Evolutionary conservation across 345 rosid species (phyloP).

Genomic region (Melaleuca alternifolia): DNA sequence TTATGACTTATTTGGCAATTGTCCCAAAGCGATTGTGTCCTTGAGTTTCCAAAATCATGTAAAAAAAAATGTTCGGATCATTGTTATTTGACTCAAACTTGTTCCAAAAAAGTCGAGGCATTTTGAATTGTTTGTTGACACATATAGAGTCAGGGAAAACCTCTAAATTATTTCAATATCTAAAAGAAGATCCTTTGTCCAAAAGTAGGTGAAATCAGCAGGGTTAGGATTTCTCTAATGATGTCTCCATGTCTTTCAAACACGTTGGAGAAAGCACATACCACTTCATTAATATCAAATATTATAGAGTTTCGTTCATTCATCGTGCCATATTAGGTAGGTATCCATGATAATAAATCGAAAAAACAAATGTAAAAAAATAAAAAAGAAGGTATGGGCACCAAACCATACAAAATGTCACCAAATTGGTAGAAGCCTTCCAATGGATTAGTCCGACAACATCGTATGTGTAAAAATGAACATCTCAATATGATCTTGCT

Average conservation of each 20-base stretch:
- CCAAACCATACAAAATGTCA: not conserved
- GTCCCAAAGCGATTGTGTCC: too few species aligned
- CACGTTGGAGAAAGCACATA: not conserved
- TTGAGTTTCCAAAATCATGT: too few species aligned
- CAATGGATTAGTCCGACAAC: not conserved
- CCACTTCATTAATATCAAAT: not conserved
- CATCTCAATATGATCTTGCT: not conserved
- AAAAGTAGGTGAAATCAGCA: not conserved
- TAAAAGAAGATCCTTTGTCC: too few species aligned
- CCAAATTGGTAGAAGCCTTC: not conserved
- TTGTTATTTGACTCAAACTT: too few species aligned
- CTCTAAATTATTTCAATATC: too few species aligned
- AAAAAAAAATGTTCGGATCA: too few species aligned
- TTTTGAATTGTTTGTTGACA: too few species aligned
- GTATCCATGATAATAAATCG: not conserved
- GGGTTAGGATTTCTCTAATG: not conserved
- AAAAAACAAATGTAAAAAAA: not conserved
- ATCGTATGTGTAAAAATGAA: not conserved
- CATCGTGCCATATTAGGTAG: not conserved
- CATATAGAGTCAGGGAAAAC: too few species aligned
- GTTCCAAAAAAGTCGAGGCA: too few species aligned
- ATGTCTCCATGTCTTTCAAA: not conserved
- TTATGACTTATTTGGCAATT: too few species aligned
- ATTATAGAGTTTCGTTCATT: not conserved
- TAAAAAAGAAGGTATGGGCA: not conserved